Conservation (phyloP, 768 basidiomycete species). For the Collybiopsis luxurians region DNA sequence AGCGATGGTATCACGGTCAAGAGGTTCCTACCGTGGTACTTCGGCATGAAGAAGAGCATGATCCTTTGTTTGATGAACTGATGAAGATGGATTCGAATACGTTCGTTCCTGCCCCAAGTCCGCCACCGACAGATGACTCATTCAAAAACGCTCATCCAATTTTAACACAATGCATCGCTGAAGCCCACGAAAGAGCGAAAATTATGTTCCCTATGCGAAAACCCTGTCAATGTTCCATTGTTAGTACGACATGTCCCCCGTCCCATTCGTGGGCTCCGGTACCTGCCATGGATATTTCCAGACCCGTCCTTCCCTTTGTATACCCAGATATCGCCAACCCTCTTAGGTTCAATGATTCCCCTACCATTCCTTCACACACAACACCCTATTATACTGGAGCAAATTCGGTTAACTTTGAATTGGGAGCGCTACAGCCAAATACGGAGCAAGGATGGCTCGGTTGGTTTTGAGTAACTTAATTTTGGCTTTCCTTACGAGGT, state of each 20-base stretch:
- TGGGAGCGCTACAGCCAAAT: slow-evolving; percentile 41
- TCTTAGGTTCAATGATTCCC: slow-evolving; percentile 19
- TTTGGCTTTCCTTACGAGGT: neutral
- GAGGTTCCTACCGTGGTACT: slow-evolving; percentile 42
- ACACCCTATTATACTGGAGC: slow-evolving; percentile 34
- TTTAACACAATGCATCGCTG: slow-evolving; percentile 44
- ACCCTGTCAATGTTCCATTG: slow-evolving; percentile 38
- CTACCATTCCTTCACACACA: slow-evolving; percentile 28
- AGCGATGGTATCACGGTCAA: slow-evolving; percentile 43
- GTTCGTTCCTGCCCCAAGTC: slow-evolving; percentile 15
- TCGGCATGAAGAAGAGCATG: slow-evolving; percentile 30
- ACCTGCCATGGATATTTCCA: slow-evolving; percentile 23
- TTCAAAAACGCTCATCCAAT: slow-evolving; percentile 39
- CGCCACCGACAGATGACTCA: slow-evolving; percentile 30
- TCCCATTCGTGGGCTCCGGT: slow-evolving; percentile 46
- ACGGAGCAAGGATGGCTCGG: slow-evolving; percentile 46
- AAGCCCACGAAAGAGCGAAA: slow-evolving; percentile 43
- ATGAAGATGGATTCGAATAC: slow-evolving; percentile 11
- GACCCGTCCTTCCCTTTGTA: slow-evolving; percentile 40
- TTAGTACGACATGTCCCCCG: slow-evolving; percentile 31
- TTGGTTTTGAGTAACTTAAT: slow-evolving; percentile 33
- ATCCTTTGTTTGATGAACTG: slow-evolving; percentile 12
- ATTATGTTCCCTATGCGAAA: slow-evolving; percentile 41
- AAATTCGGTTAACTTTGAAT: slow-evolving; percentile 47
- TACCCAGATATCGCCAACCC: slow-evolving; percentile 25